These are phyloP conservation scores for Lodderomyces pseudojiufengensis DNA, from an alignment of 1,139 yeast genomes.

Conservation along the genomic window DNA sequence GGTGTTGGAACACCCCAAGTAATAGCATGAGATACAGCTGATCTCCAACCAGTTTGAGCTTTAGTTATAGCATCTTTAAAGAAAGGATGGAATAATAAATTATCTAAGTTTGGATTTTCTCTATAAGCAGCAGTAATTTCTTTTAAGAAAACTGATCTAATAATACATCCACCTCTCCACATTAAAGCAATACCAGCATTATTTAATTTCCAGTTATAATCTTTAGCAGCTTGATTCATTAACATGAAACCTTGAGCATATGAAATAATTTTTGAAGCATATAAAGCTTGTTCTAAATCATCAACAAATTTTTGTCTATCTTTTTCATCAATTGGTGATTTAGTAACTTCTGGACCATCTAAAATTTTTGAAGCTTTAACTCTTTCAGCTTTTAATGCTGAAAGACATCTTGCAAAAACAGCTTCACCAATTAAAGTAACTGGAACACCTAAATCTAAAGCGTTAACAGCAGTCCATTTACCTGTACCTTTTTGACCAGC, in stretches of 20 bases:
- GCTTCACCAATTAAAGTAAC: slow-evolving; percentile 99
- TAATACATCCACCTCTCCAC: slow-evolving; percentile 99
- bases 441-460: slow-evolving; percentile 97
- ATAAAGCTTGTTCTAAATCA: slow-evolving; percentile 95
- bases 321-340: slow-evolving; percentile 64
- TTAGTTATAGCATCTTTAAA: slow-evolving; percentile 85
- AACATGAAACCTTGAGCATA: slow-evolving; percentile 99
- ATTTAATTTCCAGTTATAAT: slow-evolving; percentile 95
- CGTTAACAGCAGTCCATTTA: slow-evolving; percentile 99
- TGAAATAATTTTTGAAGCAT: slow-evolving; percentile 97
- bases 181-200: slow-evolving; percentile 97
- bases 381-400: slow-evolving; percentile 91
- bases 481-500: slow-evolving; percentile 99
- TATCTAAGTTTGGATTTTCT: slow-evolving; percentile 88
- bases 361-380: slow-evolving; percentile 74
- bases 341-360: slow-evolving; percentile 68
- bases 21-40: slow-evolving; percentile 73
- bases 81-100: slow-evolving; percentile 93
- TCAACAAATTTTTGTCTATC: slow-evolving; percentile 65
- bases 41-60: slow-evolving; percentile 97
- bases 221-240: slow-evolving; percentile 96
- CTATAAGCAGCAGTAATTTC: slow-evolving; percentile 97
- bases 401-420: slow-evolving; percentile 92
- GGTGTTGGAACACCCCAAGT: slow-evolving; percentile 94
- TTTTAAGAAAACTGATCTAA: slow-evolving; percentile 96